Conservation (phyloP, 108 stramenopile species). For the Fragilariopsis cylindrus region DNA sequence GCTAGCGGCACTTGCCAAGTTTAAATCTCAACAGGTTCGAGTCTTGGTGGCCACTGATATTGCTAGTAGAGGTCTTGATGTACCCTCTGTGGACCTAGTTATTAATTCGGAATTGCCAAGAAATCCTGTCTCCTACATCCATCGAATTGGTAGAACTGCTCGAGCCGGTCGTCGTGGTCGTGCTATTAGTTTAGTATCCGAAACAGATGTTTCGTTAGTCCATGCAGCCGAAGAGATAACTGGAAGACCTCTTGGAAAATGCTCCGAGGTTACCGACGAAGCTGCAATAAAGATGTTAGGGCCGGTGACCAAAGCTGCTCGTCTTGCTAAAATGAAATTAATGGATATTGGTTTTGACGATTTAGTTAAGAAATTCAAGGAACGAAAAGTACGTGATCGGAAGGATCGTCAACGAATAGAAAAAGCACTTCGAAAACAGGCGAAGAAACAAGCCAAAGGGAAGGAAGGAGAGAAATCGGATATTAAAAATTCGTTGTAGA, state of each 20-base stretch:
- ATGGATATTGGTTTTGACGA: conserved; percentile 93
- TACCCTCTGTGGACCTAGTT: conserved; percentile 96
- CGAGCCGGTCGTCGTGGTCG: conserved; percentile 94
- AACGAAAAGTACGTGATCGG: conserved; percentile 79
- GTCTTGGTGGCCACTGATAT: conserved; percentile 98
- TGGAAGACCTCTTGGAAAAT: conserved; percentile 75
- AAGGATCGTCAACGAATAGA: conserved; percentile 78
- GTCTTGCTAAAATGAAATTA: conserved; percentile 85
- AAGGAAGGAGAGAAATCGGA: not conserved
- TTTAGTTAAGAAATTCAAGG: conserved; percentile 82
- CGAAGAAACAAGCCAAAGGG: conserved; percentile 12
- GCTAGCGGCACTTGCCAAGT: conserved; percentile 87
- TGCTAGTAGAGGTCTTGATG: conserved; percentile 95
- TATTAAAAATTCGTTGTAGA: no score
- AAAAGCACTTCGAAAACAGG: conserved; percentile 35
- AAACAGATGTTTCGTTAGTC: conserved; percentile 78
- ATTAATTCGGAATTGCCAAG: conserved; percentile 95
- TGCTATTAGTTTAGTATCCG: conserved; percentile 93
- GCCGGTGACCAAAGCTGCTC: conserved; percentile 85
- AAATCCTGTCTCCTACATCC: conserved; percentile 93
- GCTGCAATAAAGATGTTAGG: conserved; percentile 77
- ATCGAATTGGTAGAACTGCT: conserved; percentile 97
- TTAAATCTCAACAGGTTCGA: conserved; percentile 85
- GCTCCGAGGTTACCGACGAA: conserved; percentile 79
- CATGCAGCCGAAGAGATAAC: conserved; percentile 82